Conservation (phyloP, 108 stramenopile genomes). For the Bacterosira constricta region DNA sequence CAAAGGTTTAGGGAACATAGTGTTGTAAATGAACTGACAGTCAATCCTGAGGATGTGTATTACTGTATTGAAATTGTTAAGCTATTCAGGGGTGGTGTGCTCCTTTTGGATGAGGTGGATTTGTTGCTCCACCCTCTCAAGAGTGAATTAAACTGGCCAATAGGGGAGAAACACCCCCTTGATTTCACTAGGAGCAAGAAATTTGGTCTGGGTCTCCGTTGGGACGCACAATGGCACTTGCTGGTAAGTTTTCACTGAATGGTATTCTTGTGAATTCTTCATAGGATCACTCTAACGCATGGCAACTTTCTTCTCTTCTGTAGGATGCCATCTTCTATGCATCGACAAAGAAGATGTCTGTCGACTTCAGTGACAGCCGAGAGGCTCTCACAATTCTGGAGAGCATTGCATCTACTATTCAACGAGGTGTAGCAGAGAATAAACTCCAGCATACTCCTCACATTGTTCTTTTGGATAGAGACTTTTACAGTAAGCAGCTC, state of each 20-base stretch:
- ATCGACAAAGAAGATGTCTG: conserved; percentile 83
- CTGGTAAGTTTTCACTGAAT: conserved; percentile 48
- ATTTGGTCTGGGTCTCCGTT: conserved; percentile 90
- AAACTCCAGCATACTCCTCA: conserved; percentile 92
- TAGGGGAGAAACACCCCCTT: conserved; percentile 95
- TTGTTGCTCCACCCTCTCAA: conserved; percentile 96
- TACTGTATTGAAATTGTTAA: conserved; percentile 90
- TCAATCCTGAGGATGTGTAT: conserved; percentile 87
- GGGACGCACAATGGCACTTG: conserved; percentile 96
- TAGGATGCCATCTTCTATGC: conserved; percentile 84
- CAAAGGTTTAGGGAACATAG: conserved; percentile 78
- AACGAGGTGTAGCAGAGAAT: conserved; percentile 82
- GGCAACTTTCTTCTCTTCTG: conserved; percentile 20
- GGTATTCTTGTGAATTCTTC: neutral
- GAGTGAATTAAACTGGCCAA: conserved; percentile 99
- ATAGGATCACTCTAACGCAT: neutral
- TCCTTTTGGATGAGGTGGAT: conserved; percentile 98
- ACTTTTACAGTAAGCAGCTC: conserved; percentile 87
- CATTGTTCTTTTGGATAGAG: conserved; percentile 88
- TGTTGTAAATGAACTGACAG: conserved; percentile 73
- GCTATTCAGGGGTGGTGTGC: conserved; percentile 86
- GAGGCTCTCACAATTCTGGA: conserved; percentile 89
- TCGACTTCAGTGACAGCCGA: conserved; percentile 82
- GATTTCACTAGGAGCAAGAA: conserved; percentile 91
- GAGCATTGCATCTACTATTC: conserved; percentile 74